phyloP scores from a whole-genome alignment of 2,329 filamentous ascomycete genomes.

The Pseudogymnoascus sp. region DNA sequence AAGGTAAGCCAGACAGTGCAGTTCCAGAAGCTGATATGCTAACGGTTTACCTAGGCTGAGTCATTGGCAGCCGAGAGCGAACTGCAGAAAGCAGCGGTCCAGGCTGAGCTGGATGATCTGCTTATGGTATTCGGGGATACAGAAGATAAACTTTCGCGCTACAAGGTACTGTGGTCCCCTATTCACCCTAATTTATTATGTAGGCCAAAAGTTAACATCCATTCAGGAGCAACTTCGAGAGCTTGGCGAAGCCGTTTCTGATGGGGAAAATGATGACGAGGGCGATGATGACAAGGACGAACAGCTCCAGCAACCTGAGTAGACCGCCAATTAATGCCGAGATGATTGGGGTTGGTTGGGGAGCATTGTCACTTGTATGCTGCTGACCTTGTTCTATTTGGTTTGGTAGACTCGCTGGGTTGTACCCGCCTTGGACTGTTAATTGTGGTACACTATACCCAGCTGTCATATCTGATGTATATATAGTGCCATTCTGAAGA shows the following conservation, averaged over 20 bases:
- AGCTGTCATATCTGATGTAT: not conserved
- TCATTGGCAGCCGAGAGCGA: conserved; percentile 42
- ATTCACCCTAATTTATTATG: not conserved
- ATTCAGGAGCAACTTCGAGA: conserved; percentile 37
- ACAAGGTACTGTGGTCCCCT: conserved; percentile 55
- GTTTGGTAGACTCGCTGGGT: not conserved
- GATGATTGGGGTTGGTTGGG: not conserved
- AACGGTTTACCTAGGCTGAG: conserved; percentile 16
- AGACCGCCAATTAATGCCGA: conserved; percentile 20
- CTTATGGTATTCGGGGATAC: conserved; percentile 75
- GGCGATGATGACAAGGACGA: conserved; percentile 46
- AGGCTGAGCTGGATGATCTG: conserved; percentile 73
- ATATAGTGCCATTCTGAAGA: not conserved
- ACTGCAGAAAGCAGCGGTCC: conserved; percentile 56
- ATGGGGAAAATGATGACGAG: conserved; percentile 64
- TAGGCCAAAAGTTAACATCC: conserved; percentile 12
- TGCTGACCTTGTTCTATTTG: not conserved
- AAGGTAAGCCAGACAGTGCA: conserved; percentile 19
- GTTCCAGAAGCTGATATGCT: not conserved
- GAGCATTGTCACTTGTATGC: not conserved
- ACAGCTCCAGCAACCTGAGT: conserved; percentile 26
- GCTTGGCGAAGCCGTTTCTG: conserved; percentile 66
- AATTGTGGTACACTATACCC: conserved; percentile 1
- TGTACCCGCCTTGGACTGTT: not conserved
- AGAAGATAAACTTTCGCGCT: conserved; percentile 68